These are phyloP conservation scores for Claviceps humidiphila DNA, from an alignment of 2,329 filamentous ascomycete genomes.

Conservation along the genomic window DNA sequence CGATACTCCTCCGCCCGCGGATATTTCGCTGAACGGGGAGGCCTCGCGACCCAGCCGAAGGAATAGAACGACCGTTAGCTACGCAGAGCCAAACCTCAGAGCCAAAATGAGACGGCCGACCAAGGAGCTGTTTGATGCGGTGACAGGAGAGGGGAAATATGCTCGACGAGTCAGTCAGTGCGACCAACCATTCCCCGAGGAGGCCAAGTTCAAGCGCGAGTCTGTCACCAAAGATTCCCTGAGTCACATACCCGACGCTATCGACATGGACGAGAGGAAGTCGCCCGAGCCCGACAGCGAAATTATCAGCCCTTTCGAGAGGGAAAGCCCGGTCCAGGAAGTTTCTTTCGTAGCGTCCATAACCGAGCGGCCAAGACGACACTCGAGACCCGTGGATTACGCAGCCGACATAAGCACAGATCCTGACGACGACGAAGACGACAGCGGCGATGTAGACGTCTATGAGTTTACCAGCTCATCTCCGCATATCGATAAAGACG, in stretches of 20 bases:
- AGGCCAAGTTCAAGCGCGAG: conserved; percentile 21
- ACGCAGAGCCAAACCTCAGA: conserved; percentile 67
- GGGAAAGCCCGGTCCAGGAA: conserved; percentile 21
- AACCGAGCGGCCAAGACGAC: conserved; percentile 28
- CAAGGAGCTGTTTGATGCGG: conserved; percentile 63
- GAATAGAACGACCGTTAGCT: conserved; percentile 57
- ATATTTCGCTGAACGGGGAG: conserved; percentile 42
- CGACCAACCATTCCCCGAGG: conserved; percentile 15
- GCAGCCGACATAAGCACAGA: conserved; percentile 2
- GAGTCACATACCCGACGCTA: conserved; percentile 15
- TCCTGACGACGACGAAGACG: conserved; percentile 2
- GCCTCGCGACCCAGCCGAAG: conserved; percentile 53
- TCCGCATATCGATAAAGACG: conserved; percentile 22
- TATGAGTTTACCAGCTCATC: conserved; percentile 43
- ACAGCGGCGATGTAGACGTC: conserved; percentile 27
- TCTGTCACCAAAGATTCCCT: conserved; percentile 17
- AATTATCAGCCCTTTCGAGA: conserved; percentile 28
- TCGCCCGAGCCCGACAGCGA: conserved; percentile 11
- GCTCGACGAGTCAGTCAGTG: conserved; percentile 27
- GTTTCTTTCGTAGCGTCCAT: conserved; percentile 19
- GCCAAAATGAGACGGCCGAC: conserved; percentile 76
- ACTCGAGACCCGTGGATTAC: conserved; percentile 12
- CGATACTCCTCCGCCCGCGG: conserved; percentile 47
- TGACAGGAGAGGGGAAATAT: conserved; percentile 48
- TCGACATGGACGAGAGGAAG: not conserved